phyloP scores from a whole-genome alignment of 768 basidiomycete genomes.

The Mycena rebaudengoi region DNA sequence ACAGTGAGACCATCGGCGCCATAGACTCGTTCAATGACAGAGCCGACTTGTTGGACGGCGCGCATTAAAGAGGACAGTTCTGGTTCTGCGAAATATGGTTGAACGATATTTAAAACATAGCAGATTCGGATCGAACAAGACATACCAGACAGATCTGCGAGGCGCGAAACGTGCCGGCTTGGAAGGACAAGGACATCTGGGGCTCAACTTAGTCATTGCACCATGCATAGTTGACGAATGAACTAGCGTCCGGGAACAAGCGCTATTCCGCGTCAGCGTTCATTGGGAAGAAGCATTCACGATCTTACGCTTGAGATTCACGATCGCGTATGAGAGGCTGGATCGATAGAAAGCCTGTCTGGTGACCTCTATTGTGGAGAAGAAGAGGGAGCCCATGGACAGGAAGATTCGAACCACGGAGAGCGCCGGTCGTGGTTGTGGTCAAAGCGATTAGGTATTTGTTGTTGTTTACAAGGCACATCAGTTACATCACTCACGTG shows the following conservation, averaged over 20 bases:
- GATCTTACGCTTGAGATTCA: conserved; percentile 89
- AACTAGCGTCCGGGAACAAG: conserved; percentile 25
- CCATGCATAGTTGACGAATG: background rate
- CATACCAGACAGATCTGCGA: conserved; percentile 62
- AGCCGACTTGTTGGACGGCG: conserved; percentile 81
- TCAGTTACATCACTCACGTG: background rate
- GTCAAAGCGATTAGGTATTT: too few species aligned
- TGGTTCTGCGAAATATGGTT: conserved; percentile 36
- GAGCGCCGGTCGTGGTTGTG: too few species aligned
- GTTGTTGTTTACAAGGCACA: too few species aligned
- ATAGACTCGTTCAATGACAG: conserved; percentile 83
- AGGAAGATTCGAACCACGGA: too few species aligned
- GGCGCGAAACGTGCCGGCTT: conserved; percentile 60
- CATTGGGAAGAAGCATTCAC: background rate
- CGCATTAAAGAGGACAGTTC: conserved; percentile 86
- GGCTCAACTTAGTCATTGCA: background rate
- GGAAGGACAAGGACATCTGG: conserved; percentile 73
- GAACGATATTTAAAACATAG: background rate
- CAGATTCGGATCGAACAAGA: background rate
- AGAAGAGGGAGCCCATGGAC: conserved; percentile 54
- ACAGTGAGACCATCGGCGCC: conserved; percentile 86
- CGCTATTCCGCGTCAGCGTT: conserved; percentile 1
- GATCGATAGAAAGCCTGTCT: conserved; percentile 79
- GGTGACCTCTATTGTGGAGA: conserved; percentile 84
- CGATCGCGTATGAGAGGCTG: conserved; percentile 80